Percentiles rank a stretch among this genome's conserved stretches.
phyloP scores from a whole-genome alignment of 768 basidiomycete species.

The Podaxis rugospora region DNA sequence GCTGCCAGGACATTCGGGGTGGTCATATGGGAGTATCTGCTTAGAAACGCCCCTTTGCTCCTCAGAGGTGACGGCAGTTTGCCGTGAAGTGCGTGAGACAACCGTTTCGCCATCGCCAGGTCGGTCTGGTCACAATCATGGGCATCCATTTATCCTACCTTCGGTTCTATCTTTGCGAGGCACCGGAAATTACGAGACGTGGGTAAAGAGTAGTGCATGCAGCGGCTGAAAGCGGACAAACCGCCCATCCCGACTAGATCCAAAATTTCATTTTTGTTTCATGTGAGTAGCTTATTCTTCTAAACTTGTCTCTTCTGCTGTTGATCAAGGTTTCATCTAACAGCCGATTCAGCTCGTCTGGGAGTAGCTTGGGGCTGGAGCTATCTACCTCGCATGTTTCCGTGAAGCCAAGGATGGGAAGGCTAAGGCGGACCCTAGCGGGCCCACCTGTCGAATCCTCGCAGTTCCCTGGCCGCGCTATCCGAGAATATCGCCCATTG shows the following conservation, averaged over 20 bases:
- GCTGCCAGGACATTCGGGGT: neutral
- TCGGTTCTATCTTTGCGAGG: neutral
- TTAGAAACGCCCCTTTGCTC: neutral
- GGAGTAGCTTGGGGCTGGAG: neutral
- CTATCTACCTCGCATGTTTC: neutral
- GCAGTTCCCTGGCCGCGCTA: neutral
- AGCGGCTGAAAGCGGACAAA: neutral
- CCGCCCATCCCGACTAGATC: neutral
- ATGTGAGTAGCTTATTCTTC: neutral
- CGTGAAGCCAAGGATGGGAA: neutral
- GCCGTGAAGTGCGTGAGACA: constrained; percentile 9
- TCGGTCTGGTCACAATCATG: neutral
- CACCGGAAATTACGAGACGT: neutral
- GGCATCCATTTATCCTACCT: neutral
- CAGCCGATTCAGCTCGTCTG: neutral
- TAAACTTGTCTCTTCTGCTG: neutral
- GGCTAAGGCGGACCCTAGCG: neutral
- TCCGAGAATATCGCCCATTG: constrained; percentile 8
- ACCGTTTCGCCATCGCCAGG: neutral
- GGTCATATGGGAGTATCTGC: constrained; percentile 6
- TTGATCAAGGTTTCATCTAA: neutral
- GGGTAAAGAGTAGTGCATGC: neutral
- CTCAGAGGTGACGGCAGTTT: neutral
- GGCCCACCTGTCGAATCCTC: neutral
- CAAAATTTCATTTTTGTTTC: neutral